Conservation (phyloP, 1,284 basidiomycete genomes). For the Vanrija sp. region DNA sequence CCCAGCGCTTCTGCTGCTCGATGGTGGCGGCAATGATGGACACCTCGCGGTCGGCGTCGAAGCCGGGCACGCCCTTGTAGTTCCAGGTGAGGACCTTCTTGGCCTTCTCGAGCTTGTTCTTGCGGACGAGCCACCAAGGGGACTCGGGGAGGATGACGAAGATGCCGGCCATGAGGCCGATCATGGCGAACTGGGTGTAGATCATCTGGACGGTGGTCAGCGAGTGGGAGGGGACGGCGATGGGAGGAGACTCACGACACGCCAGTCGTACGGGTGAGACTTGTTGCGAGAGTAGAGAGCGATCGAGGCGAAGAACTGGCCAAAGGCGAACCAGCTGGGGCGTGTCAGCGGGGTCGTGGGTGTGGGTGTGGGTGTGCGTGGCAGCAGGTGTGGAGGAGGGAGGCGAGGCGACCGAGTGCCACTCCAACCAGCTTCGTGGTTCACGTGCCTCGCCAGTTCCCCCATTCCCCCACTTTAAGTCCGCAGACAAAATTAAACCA, state of each 20-base stretch:
- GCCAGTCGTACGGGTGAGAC: constrained; percentile 16
- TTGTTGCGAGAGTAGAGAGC: constrained; percentile 13
- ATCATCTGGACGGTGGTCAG: constrained; percentile 10
- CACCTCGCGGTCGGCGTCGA: constrained; percentile 20
- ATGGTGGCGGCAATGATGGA: constrained; percentile 25
- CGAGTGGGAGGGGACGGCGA: neutral
- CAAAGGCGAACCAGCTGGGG: constrained; percentile 17
- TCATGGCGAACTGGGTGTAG: constrained; percentile 31
- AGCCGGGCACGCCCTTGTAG: constrained; percentile 15
- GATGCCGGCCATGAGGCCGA: constrained; percentile 28
- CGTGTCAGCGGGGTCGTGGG: neutral
- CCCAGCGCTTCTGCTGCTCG: constrained; percentile 18
- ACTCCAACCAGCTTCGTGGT: too few species aligned
- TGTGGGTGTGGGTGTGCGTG: too few species aligned
- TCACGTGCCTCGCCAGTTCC: neutral
- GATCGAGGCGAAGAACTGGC: constrained; percentile 18
- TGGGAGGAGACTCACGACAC: constrained; percentile 5
- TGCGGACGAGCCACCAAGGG: constrained; percentile 31
- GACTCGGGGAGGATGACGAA: constrained; percentile 33
- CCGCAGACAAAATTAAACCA: too few species aligned
- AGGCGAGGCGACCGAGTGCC: too few species aligned
- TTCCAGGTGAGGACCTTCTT: constrained; percentile 13
- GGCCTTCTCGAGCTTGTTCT: constrained; percentile 23
- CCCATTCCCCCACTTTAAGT: too few species aligned
- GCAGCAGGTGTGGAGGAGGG: too few species aligned